Evolutionary conservation across 768 basidiomycete species (phyloP).

Genomic region (Leccinum sublutescens): DNA sequence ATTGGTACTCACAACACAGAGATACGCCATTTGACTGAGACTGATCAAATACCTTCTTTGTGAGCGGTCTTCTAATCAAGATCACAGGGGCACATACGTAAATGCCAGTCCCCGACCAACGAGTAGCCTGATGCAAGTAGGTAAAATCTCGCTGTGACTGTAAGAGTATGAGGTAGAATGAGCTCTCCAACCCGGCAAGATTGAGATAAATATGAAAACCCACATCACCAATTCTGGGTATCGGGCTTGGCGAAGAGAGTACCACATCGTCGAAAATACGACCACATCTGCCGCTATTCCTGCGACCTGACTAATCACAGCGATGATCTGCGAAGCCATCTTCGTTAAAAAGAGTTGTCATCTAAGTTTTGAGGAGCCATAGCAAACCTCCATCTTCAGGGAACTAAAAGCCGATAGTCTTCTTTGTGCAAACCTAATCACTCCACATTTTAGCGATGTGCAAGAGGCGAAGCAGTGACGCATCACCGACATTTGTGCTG

Average conservation of each 20-base stretch:
- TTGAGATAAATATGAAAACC: constrained; percentile 1
- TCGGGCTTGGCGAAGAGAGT: constrained; percentile 19
- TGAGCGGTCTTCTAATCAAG: not conserved
- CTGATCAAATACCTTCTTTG: constrained; percentile 5
- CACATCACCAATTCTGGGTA: constrained; percentile 18
- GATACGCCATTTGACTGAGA: constrained; percentile 15
- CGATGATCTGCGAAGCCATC: constrained; percentile 7
- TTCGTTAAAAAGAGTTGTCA: not conserved
- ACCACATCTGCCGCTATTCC: constrained; percentile 13
- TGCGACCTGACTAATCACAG: constrained; percentile 11
- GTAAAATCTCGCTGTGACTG: constrained; percentile 16
- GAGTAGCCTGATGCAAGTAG: not conserved
- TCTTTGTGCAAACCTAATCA: constrained; percentile 19
- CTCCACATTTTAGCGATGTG: constrained; percentile 8
- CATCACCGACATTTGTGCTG: constrained; percentile 28
- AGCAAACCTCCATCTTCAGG: constrained; percentile 21
- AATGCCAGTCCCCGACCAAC: constrained; percentile 25
- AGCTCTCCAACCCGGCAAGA: not conserved
- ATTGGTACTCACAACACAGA: constrained; percentile 20
- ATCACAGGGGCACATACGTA: constrained; percentile 17
- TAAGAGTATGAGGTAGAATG: not conserved
- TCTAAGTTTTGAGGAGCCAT: not conserved
- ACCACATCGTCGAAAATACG: constrained; percentile 15
- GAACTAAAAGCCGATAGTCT: constrained; percentile 22
- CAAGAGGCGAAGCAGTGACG: not conserved